Conservation (phyloP, 768 basidiomycete species). For the Hydnomerulius pinastri region DNA sequence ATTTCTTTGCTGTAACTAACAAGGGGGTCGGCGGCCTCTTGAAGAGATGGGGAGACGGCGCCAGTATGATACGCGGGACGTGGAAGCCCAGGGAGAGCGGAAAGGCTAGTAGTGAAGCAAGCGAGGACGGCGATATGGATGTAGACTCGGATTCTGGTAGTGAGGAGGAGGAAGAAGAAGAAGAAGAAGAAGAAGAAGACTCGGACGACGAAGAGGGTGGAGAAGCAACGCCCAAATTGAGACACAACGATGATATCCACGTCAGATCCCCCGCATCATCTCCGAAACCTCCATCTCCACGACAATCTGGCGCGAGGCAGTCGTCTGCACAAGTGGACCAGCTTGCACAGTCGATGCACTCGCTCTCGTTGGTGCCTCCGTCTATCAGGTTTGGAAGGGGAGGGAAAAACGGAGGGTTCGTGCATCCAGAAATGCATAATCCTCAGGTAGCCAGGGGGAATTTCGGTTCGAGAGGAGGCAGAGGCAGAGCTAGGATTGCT, state of each 20-base stretch:
- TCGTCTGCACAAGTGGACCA: constrained; percentile 40
- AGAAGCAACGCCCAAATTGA: constrained; percentile 30
- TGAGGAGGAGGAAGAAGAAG: constrained; percentile 20
- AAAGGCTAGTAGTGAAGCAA: constrained; percentile 12
- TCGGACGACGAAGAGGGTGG: constrained; percentile 25
- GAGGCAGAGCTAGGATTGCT: constrained; percentile 32
- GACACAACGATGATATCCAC: constrained; percentile 13
- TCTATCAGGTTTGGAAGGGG: constrained; percentile 77
- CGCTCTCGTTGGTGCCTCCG: constrained; percentile 63
- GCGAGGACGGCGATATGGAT: constrained; percentile 23
- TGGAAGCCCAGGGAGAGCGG: constrained; percentile 58
- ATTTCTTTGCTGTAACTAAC: constrained; percentile 90
- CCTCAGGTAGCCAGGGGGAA: constrained; percentile 30
- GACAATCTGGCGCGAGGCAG: constrained; percentile 19
- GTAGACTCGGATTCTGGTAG: constrained; percentile 20
- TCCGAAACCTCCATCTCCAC: constrained; percentile 19
- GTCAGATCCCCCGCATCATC: constrained; percentile 22
- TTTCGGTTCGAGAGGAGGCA: constrained; percentile 32
- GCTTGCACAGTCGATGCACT: constrained; percentile 48
- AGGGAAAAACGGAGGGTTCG: constrained; percentile 56
- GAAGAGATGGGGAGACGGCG: constrained; percentile 82
- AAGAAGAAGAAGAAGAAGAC: constrained; percentile 15
- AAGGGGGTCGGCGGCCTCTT: constrained; percentile 84
- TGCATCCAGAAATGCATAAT: constrained; percentile 34
- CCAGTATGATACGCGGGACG: constrained; percentile 69